phyloP scores from a whole-genome alignment of 2,329 filamentous ascomycete species.

The Fusarium caatingaense region DNA sequence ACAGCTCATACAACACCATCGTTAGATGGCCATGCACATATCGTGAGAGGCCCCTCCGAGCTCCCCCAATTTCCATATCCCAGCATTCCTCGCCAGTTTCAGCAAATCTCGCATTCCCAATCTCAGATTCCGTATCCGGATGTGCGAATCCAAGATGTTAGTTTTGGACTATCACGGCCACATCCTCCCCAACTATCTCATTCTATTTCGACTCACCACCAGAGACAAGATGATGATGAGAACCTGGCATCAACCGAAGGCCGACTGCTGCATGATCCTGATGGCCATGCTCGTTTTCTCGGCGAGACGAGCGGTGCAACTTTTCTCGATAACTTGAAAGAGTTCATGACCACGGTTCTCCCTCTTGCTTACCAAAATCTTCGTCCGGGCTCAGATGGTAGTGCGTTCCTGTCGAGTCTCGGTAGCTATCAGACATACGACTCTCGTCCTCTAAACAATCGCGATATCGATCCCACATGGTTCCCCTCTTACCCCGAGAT shows the following conservation, averaged over 20 bases:
- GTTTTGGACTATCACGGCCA: constrained; percentile 13
- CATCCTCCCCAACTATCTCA: constrained; percentile 12
- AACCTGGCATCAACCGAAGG: constrained; percentile 50
- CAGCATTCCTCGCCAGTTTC: constrained; percentile 28
- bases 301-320: constrained; percentile 63
- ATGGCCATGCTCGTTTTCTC: constrained; percentile 59
- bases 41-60: constrained; percentile 11
- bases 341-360: constrained; percentile 57
- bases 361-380: constrained; percentile 48
- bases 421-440: constrained; percentile 62
- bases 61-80: constrained; percentile 32
- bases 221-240: constrained; percentile 42
- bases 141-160: constrained; percentile 22
- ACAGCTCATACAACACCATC: constrained; percentile 16
- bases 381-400: constrained; percentile 39
- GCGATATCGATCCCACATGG: constrained; percentile 54
- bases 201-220: constrained; percentile 3
- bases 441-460: constrained; percentile 54
- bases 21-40: constrained; percentile 11
- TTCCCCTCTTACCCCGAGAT: constrained; percentile 55
- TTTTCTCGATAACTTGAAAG: constrained; percentile 62
- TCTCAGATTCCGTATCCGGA: constrained; percentile 18
- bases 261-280: constrained; percentile 57
- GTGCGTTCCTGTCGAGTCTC: constrained; percentile 54
- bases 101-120: constrained; percentile 8